These are phyloP conservation scores for Artemisia princeps DNA, from an alignment of 140 eudicot species.

Conservation along the genomic window DNA sequence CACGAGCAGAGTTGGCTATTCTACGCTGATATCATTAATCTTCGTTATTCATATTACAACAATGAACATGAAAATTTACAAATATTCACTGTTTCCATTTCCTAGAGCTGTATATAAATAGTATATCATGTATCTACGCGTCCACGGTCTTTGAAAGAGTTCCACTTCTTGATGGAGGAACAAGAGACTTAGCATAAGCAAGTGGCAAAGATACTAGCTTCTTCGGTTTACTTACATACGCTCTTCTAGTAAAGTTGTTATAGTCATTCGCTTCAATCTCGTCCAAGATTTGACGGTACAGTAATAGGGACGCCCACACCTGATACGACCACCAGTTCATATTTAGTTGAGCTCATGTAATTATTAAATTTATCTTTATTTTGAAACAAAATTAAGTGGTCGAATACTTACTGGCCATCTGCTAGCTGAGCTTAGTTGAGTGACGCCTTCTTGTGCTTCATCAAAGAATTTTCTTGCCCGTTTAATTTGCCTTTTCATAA, in stretches of 20 bases:
- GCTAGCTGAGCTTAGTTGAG: slow-evolving; percentile 85
- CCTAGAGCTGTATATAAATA: slow-evolving; percentile 24
- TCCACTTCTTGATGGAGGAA: slow-evolving; percentile 46
- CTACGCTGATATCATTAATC: slow-evolving; percentile 19
- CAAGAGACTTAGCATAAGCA: slow-evolving; percentile 78
- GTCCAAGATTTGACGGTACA: slow-evolving; percentile 83
- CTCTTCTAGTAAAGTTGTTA: slow-evolving; percentile 84
- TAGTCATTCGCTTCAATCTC: slow-evolving; percentile 95
- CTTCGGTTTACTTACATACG: slow-evolving; percentile 84
- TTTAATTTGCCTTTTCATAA: slow-evolving; percentile 89
- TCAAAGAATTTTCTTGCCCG: slow-evolving; percentile 89
- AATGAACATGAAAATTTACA: slow-evolving; percentile 30
- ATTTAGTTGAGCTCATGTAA: not conserved
- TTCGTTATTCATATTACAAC: slow-evolving; percentile 30
- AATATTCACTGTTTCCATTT: slow-evolving; percentile 25
- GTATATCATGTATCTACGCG: slow-evolving; percentile 20
- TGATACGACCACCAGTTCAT: slow-evolving; percentile 25
- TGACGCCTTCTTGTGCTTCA: slow-evolving; percentile 86
- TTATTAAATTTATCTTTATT: not conserved
- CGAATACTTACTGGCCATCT: slow-evolving; percentile 90
- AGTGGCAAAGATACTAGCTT: slow-evolving; percentile 71
- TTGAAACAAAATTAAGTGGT: not conserved
- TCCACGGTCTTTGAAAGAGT: slow-evolving; percentile 22
- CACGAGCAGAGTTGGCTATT: slow-evolving; percentile 20
- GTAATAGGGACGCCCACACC: slow-evolving; percentile 91